Evolutionary conservation across 208 protist species (phyloP).

Genomic region (Trypanosoma boissoni): DNA sequence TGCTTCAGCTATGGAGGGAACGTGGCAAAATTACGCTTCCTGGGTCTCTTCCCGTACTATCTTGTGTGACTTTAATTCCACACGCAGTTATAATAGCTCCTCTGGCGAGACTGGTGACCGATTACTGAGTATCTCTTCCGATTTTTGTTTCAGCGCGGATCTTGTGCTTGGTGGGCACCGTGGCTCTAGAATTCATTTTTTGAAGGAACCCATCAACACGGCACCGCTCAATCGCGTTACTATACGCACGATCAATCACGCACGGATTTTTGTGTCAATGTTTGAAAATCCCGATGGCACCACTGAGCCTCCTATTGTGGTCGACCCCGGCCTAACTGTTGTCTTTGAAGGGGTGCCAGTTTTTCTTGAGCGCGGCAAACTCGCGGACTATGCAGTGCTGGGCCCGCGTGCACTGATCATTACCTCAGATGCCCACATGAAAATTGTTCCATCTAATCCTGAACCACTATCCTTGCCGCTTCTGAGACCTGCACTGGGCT

Average conservation of each 20-base stretch:
- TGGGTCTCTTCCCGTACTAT: neutral
- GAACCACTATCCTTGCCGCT: too few relatives aligned
- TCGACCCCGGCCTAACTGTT: slow-evolving; percentile 44
- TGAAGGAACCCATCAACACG: slow-evolving; percentile 17
- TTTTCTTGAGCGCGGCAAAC: slow-evolving; percentile 17
- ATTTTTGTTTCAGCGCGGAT: slow-evolving; percentile 28
- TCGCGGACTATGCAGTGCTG: slow-evolving; percentile 27
- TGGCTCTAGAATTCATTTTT: slow-evolving; percentile 29
- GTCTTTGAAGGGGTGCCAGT: slow-evolving; percentile 31
- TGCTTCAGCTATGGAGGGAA: slow-evolving; percentile 20
- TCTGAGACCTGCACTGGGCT: too few relatives aligned
- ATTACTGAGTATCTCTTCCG: slow-evolving; percentile 4
- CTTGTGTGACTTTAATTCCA: neutral
- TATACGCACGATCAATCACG: slow-evolving; percentile 37
- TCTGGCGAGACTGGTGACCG: slow-evolving; percentile 5
- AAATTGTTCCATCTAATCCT: neutral
- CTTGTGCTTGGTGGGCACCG: slow-evolving; percentile 31
- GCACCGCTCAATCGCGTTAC: slow-evolving; percentile 28
- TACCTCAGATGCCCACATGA: neutral
- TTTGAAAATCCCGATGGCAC: slow-evolving; percentile 18
- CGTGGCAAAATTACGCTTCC: neutral
- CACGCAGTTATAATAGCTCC: slow-evolving; percentile 11
- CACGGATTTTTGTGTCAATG: slow-evolving; percentile 31
- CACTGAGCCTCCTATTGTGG: slow-evolving; percentile 25
- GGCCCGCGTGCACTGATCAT: slow-evolving; percentile 38